Conservation (phyloP, 164 flowering plant genomes). For the Cinnamomum micranthum region DNA sequence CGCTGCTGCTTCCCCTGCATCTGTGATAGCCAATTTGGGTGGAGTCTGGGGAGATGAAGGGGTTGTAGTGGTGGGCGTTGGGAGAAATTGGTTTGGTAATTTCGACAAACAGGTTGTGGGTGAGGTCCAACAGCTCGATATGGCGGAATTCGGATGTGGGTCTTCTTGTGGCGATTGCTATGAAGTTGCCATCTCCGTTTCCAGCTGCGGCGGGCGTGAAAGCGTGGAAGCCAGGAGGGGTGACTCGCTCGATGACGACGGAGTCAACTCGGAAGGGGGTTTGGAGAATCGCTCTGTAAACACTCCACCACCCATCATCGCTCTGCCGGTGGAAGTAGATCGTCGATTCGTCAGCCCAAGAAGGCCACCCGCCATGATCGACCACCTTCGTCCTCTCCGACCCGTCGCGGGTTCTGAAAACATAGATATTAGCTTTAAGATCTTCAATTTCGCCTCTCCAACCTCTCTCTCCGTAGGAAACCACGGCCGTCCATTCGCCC, state of each 20-base stretch:
- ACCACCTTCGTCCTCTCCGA: conserved; percentile 56
- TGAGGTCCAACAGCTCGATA: conserved; percentile 59
- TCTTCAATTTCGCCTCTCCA: conserved; percentile 83
- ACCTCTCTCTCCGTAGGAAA: conserved; percentile 63
- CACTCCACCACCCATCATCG: conserved; percentile 77
- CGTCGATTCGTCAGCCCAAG: conserved; percentile 71
- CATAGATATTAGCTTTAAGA: conserved; percentile 59
- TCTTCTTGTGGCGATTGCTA: conserved; percentile 80
- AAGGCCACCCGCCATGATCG: conserved; percentile 90
- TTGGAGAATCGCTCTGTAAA: conserved; percentile 53
- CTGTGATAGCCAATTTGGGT: conserved; percentile 68
- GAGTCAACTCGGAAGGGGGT: conserved; percentile 22
- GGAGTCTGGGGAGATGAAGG: conserved; percentile 68
- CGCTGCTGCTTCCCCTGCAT: conserved; percentile 42
- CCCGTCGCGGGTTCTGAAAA: conserved; percentile 66
- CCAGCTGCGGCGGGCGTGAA: conserved; percentile 87
- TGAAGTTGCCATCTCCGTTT: conserved; percentile 36
- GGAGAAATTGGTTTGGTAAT: conserved; percentile 58
- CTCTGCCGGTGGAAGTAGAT: conserved; percentile 68
- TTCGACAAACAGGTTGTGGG: conserved; percentile 39
- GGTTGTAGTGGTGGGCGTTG: conserved; percentile 66
- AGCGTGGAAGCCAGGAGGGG: conserved; percentile 84
- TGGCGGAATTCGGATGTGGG: conserved; percentile 63
- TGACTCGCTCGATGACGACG: conserved; percentile 54
- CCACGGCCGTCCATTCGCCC: conserved; percentile 78